Base-by-base conservation (phyloP, 768 basidiomycete genomes). In the Russula sp. region DNA sequence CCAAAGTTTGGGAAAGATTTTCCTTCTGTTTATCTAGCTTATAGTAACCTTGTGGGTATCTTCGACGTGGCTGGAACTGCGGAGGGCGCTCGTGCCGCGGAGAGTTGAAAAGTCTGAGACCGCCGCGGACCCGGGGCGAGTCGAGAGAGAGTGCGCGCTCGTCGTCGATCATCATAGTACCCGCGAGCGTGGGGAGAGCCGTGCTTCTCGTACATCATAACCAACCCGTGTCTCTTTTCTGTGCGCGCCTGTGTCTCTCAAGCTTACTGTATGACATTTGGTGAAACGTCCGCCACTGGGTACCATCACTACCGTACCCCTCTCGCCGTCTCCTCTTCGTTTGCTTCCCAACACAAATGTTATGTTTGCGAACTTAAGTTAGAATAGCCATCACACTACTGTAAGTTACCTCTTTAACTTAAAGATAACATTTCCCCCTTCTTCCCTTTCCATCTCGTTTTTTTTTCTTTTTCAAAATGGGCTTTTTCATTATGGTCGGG, bases 121-220 rank as follows among this genome's bases (percentile, higher is more conserved):
- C 48, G 64, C 64, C 64, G 64, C 64, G 64, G 64, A 56, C 64
- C 64, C 55, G 64, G 64, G 48, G 64, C 3, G 42, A 57, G 24
- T 50, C 24, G 24, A 14, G 48, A 24, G 48, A 24, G 49, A 3
- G 30, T 51, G 64, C 64, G 64, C 64, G 64, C 59, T 65, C 64
- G 40, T n/a, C 54, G 64, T 61, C 64, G 64, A 65, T 65, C 64
- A 56, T 57, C 54, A 40, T 30, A 24, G 52, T 56, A 42, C 64
- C 64, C 55, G 59, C 55, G 32, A 61, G 54, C 34, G 53, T 59
- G 49, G 26, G 32, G 28, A 59, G 38, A 56, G 50, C 64, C 64
- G 64, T 52, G 59, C 64, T 65, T 65, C 64, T 61, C 64, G 59
- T 61, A 7, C 54, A 65, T 65, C 64, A 56, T 65, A 42, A 54